Base-by-base conservation (phyloP, 1,284 basidiomycete species). In the Microstroma glucosiphilum region DNA sequence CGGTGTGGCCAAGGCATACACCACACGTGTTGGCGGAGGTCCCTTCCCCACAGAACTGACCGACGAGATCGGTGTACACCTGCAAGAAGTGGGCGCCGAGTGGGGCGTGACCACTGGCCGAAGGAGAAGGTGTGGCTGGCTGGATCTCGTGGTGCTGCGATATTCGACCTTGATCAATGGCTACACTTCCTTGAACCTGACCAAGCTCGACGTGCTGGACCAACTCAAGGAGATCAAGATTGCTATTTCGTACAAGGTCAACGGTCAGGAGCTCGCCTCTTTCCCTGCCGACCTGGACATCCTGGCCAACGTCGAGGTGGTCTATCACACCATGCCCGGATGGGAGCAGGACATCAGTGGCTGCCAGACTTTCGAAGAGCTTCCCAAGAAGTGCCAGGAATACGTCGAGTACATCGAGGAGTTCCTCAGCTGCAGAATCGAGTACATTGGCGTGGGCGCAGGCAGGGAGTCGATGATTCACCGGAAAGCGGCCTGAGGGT, bases 21-120 rank as follows among this genome's bases (percentile, higher is more conserved):
- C 96, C 21, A 97, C 94, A 2, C 87, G 94, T 51, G 94, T 98
- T 30, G 94, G 94, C 21, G 91, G 92, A 59, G 94, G 94, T 0
- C 94, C 94, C 11, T 98, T 98, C 85, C 92, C 96, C 4, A 91
- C 91, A 3, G 94, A 98, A 81, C 90, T 93, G 78, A 84, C 93
- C 67, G 90, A 93, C 80, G 86, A 88, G 41, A 81, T 89, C 55
- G 94, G 94, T 15, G 84, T 85, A 42, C 91, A 93, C 75, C 82
- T 98, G 42, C 94, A 97, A 83, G 91, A 96, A 81, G 88, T 96
- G 12, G 94, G 94, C 6, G 85, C 85, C 62, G 94, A 98, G 81
- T 96, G 86, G 74, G 94, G 96, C 40, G 87, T 86, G 40, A 96
- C 92, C 4, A 98, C 94, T 0, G 94, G 94, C 26, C 87, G 94